Percentiles rank a stretch among this genome's conserved stretches.
phyloP scores from a whole-genome alignment of 331 rosid genomes.

The Quercus lobata region DNA sequence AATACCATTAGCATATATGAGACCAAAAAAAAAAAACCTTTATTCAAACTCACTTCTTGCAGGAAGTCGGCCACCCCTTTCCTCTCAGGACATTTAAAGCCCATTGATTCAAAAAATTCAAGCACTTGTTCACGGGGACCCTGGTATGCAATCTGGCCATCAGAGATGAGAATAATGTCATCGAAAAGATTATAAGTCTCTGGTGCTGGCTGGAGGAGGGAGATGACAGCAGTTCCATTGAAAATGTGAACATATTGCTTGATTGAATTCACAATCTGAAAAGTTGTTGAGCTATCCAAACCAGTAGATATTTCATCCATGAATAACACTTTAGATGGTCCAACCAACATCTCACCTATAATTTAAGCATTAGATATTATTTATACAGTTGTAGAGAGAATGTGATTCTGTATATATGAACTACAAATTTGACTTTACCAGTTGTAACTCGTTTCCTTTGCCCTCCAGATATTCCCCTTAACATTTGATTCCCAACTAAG shows the following conservation, averaged over 20 bases:
- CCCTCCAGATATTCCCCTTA: slow-evolving; percentile 76
- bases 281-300: slow-evolving; percentile 77
- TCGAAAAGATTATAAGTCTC: slow-evolving; percentile 79
- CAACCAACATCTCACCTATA: slow-evolving; percentile 66
- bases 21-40: background rate
- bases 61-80: slow-evolving; percentile 78
- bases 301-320: slow-evolving; percentile 92
- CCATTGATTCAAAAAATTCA: slow-evolving; percentile 61
- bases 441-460: slow-evolving; percentile 77
- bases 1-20: background rate
- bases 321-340: slow-evolving; percentile 63
- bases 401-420: background rate
- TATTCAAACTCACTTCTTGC: slow-evolving; percentile 51
- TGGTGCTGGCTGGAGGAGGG: slow-evolving; percentile 87
- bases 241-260: slow-evolving; percentile 55
- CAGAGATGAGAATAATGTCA: slow-evolving; percentile 68
- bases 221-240: slow-evolving; percentile 56
- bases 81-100: slow-evolving; percentile 69
- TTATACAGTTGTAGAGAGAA: background rate
- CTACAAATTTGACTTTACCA: slow-evolving; percentile 28
- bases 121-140: slow-evolving; percentile 72
- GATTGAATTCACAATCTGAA: slow-evolving; percentile 60
- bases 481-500: slow-evolving; percentile 61
- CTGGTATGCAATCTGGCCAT: slow-evolving; percentile 67
- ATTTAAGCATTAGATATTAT: background rate